Conservation (phyloP, 177 flowering plant genomes). For the Vitis hybrid region DNA sequence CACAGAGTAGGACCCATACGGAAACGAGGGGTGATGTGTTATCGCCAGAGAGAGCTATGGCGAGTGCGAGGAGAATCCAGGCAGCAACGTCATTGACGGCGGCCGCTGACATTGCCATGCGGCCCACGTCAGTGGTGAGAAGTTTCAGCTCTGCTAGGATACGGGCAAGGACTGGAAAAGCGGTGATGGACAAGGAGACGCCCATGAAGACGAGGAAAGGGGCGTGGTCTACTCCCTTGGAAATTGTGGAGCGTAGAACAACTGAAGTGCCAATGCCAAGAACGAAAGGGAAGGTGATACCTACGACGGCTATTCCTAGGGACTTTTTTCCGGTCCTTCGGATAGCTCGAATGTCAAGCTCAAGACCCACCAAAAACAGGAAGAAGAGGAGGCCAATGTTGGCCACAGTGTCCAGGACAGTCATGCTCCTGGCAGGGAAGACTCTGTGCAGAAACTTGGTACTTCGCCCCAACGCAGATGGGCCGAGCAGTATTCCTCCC, state of each 20-base stretch:
- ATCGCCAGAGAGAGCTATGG: constrained; percentile 50
- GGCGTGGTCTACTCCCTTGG: constrained; percentile 24
- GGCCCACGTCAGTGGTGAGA: constrained; percentile 52
- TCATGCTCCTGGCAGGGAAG: constrained; percentile 45
- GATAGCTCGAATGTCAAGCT: constrained; percentile 42
- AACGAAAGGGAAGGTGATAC: constrained; percentile 49
- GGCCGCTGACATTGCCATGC: constrained; percentile 59
- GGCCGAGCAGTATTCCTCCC: constrained; percentile 72
- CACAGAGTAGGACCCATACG: constrained; percentile 49
- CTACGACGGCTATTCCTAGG: constrained; percentile 44
- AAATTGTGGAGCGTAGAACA: constrained; percentile 33
- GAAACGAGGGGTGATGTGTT: constrained; percentile 35
- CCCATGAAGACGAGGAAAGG: constrained; percentile 69
- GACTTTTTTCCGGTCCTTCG: constrained; percentile 44
- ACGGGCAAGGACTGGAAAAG: constrained; percentile 69
- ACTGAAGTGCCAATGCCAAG: constrained; percentile 44
- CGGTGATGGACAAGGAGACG: constrained; percentile 63
- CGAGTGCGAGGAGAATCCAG: constrained; percentile 65
- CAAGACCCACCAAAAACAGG: constrained; percentile 60
- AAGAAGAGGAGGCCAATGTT: constrained; percentile 68
- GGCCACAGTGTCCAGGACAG: constrained; percentile 59
- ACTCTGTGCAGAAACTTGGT: constrained; percentile 32
- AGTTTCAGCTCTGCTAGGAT: constrained; percentile 65
- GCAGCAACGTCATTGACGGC: constrained; percentile 58
- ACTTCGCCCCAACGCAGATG: constrained; percentile 56